phyloP scores from a whole-genome alignment of 2,329 filamentous ascomycete species.

The Daldinia eschscholtzii region DNA sequence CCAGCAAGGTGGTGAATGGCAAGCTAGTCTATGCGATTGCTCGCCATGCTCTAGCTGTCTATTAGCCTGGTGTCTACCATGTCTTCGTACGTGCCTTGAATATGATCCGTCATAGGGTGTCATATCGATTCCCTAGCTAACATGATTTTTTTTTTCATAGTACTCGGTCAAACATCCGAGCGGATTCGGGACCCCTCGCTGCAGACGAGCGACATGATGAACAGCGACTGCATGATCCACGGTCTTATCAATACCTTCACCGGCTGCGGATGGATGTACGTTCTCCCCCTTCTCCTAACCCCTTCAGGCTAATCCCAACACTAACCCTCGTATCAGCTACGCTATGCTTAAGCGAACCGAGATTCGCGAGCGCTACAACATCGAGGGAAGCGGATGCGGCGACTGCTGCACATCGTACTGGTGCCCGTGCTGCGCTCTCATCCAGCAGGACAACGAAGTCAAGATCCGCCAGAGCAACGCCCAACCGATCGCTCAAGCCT shows the following conservation, averaged over 20 bases:
- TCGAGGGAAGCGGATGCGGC: constrained; percentile 57
- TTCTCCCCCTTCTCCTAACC: constrained; percentile 7
- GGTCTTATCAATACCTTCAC: constrained; percentile 46
- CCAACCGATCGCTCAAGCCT: constrained; percentile 48
- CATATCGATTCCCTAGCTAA: background rate
- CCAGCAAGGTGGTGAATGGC: constrained; percentile 49
- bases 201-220: constrained; percentile 48
- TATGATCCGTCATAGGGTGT: background rate
- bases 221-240: constrained; percentile 51
- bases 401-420: constrained; percentile 60
- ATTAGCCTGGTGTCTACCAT: constrained; percentile 51
- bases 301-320: background rate
- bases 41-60: constrained; percentile 49
- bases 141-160: constrained; percentile 26
- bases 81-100: constrained; percentile 46
- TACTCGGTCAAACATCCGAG: constrained; percentile 52
- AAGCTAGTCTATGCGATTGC: constrained; percentile 50
- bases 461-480: constrained; percentile 45
- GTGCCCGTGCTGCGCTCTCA: constrained; percentile 61
- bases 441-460: constrained; percentile 63
- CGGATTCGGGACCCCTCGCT: constrained; percentile 51
- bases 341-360: constrained; percentile 59
- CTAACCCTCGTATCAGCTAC: constrained; percentile 51
- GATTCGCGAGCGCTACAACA: constrained; percentile 59
- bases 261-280: constrained; percentile 52